A percentile compares a stretch with the other conserved stretches of the same genome.
These are phyloP conservation scores for Microdochium trichocladiopsis DNA, from an alignment of 2,329 filamentous ascomycete species.

Conservation along the genomic window DNA sequence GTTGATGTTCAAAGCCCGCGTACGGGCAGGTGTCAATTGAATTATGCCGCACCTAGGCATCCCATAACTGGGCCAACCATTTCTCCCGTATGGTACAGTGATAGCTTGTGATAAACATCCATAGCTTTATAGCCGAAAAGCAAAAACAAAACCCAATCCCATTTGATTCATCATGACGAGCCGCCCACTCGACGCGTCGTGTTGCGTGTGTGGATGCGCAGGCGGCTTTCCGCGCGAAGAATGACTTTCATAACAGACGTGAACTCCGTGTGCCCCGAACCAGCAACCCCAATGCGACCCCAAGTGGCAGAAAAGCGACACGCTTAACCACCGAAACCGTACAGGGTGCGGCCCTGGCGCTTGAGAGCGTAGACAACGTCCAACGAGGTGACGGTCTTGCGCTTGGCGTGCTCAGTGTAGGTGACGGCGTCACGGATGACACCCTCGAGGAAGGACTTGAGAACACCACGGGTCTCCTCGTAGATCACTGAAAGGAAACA, in stretches of 20 bases:
- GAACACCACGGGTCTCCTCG: constrained; percentile 64
- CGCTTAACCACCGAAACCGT: constrained; percentile 60
- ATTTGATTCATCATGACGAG: constrained; percentile 24
- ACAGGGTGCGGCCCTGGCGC: constrained; percentile 59
- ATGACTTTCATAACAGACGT: constrained; percentile 27
- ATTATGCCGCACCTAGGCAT: constrained; percentile 11
- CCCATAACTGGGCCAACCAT: constrained; percentile 12
- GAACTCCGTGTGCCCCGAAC: constrained; percentile 14
- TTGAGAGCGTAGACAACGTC: constrained; percentile 59
- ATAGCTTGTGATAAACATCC: constrained; percentile 11
- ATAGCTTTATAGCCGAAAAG: constrained; percentile 25
- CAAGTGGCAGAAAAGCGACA: neutral
- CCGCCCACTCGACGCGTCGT: constrained; percentile 14
- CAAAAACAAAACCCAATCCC: constrained; percentile 22
- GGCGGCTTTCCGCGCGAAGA: constrained; percentile 13
- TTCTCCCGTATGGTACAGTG: neutral
- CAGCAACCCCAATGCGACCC: constrained; percentile 1
- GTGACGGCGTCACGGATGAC: constrained; percentile 75
- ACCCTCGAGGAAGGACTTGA: constrained; percentile 78
- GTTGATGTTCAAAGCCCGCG: neutral
- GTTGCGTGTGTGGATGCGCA: constrained; percentile 12
- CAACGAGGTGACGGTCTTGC: constrained; percentile 63
- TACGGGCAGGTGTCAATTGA: neutral
- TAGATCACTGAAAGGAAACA: constrained; percentile 13
- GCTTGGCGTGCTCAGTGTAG: constrained; percentile 79